phyloP scores from a whole-genome alignment of 2,329 filamentous ascomycete species.

The Arachnomyces sp. region DNA sequence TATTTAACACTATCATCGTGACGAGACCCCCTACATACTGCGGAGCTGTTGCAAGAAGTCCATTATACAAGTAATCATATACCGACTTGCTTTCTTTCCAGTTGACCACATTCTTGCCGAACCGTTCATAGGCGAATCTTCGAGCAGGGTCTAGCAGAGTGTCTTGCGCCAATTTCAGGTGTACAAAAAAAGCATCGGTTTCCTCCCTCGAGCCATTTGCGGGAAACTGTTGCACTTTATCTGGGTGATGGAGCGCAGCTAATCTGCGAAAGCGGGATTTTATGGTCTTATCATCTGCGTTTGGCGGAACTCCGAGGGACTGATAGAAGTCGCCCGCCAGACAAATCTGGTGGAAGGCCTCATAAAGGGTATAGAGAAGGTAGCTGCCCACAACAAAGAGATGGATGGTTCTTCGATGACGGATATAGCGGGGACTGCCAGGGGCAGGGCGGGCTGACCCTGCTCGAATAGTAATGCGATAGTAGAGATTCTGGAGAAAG shows the following conservation, averaged over 20 bases:
- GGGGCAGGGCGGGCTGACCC: constrained; percentile 69
- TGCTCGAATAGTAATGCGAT: constrained; percentile 79
- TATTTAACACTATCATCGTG: constrained; percentile 30
- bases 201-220: constrained; percentile 22
- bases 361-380: constrained; percentile 85
- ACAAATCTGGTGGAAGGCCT: constrained; percentile 75
- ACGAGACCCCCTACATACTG: constrained; percentile 34
- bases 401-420: constrained; percentile 75
- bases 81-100: constrained; percentile 54
- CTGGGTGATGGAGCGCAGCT: constrained; percentile 65
- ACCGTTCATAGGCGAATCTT: constrained; percentile 83
- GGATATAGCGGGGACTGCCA: constrained; percentile 59
- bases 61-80: constrained; percentile 64
- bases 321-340: constrained; percentile 69
- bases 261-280: constrained; percentile 79
- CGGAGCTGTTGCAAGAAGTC: constrained; percentile 43
- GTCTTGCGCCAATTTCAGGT: constrained; percentile 76
- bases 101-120: constrained; percentile 63
- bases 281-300: constrained; percentile 66
- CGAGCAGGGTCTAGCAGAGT: constrained; percentile 67
- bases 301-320: constrained; percentile 61
- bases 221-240: constrained; percentile 56
- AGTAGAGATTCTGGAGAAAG: constrained; percentile 74
- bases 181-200: constrained; percentile 60
- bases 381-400: constrained; percentile 76